Evolutionary conservation across 148 eudicot species (phyloP).

Genomic region (Mesembryanthemum crystallinum): DNA sequence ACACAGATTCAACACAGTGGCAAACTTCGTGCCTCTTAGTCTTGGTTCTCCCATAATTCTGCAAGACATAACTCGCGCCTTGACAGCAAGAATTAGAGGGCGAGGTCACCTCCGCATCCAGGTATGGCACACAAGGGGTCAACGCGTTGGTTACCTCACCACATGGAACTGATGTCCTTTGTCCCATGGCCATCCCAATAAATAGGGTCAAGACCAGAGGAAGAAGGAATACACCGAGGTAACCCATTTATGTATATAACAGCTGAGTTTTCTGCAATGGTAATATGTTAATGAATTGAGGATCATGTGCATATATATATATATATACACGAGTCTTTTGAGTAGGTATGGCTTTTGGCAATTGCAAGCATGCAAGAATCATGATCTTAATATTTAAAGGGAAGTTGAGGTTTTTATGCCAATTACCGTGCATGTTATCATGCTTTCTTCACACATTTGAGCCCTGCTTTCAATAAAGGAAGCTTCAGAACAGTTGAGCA

Average conservation of each 20-base stretch:
- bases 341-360: neutral
- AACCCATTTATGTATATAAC: conserved; percentile 7
- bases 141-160: conserved; percentile 14
- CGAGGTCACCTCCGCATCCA: conserved; percentile 4
- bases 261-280: too few relatives aligned
- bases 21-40: conserved; percentile 19
- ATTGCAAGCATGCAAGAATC: conserved; percentile 3
- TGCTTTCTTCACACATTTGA: conserved; percentile 7
- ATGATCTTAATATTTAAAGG: conserved; percentile 23
- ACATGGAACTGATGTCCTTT: conserved; percentile 15
- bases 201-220: conserved; percentile 11
- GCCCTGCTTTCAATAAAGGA: neutral
- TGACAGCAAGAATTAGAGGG: conserved; percentile 24
- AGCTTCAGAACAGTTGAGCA: neutral
- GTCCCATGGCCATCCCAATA: neutral
- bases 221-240: neutral
- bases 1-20: conserved; percentile 17
- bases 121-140: conserved; percentile 25
- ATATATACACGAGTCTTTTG: conserved; percentile 1
- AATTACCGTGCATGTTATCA: neutral
- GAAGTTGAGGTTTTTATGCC: conserved; percentile 14
- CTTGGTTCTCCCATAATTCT: conserved; percentile 8
- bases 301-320: neutral
- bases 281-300: neutral
- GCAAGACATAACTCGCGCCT: conserved; percentile 13